Percentiles rank a stretch among this genome's conserved stretches.
Conservation (phyloP, 1,284 basidiomycete genomes). For the Trametes versicolor region DNA sequence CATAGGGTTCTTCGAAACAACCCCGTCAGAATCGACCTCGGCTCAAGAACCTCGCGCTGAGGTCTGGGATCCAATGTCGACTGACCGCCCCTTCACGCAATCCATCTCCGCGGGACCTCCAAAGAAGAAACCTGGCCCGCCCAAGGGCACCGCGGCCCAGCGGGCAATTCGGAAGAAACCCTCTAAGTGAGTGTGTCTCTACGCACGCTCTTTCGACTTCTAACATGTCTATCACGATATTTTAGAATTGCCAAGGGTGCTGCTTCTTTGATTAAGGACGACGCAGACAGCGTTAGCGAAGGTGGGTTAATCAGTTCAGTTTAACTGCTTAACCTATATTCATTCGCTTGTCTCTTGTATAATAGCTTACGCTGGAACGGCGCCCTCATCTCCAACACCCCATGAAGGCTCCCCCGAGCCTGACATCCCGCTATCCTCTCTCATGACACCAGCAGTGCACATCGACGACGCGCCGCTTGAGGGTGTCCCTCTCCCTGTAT, state of each 20-base stretch:
- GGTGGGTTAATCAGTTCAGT: constrained; percentile 35
- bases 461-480: constrained; percentile 62
- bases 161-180: constrained; percentile 50
- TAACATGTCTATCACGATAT: constrained; percentile 3
- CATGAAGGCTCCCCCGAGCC: constrained; percentile 38
- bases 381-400: constrained; percentile 31
- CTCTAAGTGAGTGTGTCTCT: constrained; percentile 48
- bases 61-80: constrained; percentile 36
- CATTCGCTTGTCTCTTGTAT: neutral
- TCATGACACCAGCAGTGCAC: constrained; percentile 35
- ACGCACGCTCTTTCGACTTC: neutral
- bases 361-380: constrained; percentile 31
- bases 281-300: constrained; percentile 55
- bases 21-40: constrained; percentile 29
- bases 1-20: constrained; percentile 36
- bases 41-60: constrained; percentile 31
- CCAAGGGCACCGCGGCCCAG: constrained; percentile 45
- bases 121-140: constrained; percentile 52
- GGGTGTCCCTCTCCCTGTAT: constrained; percentile 69
- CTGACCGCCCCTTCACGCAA: constrained; percentile 4
- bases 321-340: constrained; percentile 30
- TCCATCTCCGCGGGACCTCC: constrained; percentile 27
- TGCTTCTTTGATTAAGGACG: constrained; percentile 42
- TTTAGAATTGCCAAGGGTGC: constrained; percentile 35
- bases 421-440: constrained; percentile 34